Evolutionary conservation across 176 grass and related monocot species (phyloP).

Genomic region (Oryza officinalis): DNA sequence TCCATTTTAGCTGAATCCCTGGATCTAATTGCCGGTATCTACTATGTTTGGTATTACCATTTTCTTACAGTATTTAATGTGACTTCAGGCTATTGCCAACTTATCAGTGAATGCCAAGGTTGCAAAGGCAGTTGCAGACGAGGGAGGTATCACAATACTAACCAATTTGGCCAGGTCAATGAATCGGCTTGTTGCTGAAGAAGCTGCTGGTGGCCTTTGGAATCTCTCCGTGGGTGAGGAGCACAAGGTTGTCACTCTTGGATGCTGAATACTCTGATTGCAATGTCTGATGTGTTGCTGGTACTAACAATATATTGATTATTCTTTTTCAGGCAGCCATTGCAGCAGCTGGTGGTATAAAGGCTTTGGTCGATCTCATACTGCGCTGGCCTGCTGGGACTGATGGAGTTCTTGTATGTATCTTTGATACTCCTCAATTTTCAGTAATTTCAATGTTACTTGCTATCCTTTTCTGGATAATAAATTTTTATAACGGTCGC

Average conservation of each 20-base stretch:
- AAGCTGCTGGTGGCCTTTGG: conserved; percentile 99
- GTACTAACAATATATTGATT: conserved; percentile 35
- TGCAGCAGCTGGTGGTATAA: conserved; percentile 81
- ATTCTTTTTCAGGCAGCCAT: conserved; percentile 67
- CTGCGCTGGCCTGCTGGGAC: conserved; percentile 84
- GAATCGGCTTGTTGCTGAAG: conserved; percentile 96
- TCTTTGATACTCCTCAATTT: conserved; percentile 23
- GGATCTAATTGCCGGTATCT: conserved; percentile 17
- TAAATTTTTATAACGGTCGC: conserved; percentile 14
- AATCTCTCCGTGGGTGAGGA: conserved; percentile 99
- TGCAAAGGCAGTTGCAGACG: conserved; percentile 94
- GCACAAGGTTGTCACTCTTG: conserved; percentile 79
- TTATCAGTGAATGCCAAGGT: conserved; percentile 89
- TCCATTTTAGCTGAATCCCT: conserved; percentile 10
- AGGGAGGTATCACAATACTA: conserved; percentile 87
- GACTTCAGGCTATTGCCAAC: conserved; percentile 92
- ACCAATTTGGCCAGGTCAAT: conserved; percentile 79
- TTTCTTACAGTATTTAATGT: conserved; percentile 29
- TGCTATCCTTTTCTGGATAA: neutral
- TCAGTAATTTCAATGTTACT: conserved; percentile 8
- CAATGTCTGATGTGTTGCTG: conserved; percentile 17
- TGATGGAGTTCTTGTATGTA: conserved; percentile 94
- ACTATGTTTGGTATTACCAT: conserved; percentile 16
- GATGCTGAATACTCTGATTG: conserved; percentile 26
- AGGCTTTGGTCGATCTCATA: conserved; percentile 95